Evolutionary conservation across 23 red algal genomes (phyloP).

Genomic region (Pyropia haitanensis): DNA sequence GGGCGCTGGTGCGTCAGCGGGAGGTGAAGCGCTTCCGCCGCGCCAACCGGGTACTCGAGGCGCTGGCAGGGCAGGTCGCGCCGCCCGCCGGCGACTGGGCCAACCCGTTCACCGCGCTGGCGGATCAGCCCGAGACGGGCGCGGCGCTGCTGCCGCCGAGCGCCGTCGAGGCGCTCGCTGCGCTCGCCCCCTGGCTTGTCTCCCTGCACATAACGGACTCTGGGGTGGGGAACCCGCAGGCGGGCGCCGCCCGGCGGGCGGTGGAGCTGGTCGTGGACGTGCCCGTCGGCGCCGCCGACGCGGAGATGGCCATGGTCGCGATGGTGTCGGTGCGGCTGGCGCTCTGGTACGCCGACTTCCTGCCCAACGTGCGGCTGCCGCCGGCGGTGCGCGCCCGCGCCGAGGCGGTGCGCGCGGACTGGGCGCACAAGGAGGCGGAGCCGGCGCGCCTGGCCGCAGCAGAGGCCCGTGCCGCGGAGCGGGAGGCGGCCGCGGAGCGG

Average conservation of each 20-base stretch:
- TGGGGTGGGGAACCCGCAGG: slow-evolving; percentile 13
- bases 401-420: slow-evolving; percentile 10
- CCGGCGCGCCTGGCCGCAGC: slow-evolving; percentile 31
- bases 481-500: slow-evolving; percentile 50
- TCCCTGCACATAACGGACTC: slow-evolving; percentile 49
- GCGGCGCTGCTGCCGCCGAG: slow-evolving; percentile 8
- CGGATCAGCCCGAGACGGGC: slow-evolving; percentile 39
- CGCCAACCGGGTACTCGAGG: slow-evolving; percentile 12
- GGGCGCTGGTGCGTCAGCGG: slow-evolving; percentile 32
- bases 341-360: no score
- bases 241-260: slow-evolving; percentile 22
- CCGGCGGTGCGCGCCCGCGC: slow-evolving; percentile 14
- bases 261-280: slow-evolving; percentile 28
- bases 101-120: slow-evolving; percentile 21
- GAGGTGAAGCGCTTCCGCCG: slow-evolving; percentile 34
- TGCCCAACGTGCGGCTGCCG: no score
- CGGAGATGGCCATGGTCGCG: slow-evolving; percentile 17
- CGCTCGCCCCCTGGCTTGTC: slow-evolving; percentile 12
- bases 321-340: neutral
- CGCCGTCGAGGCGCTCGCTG: slow-evolving; percentile 9
- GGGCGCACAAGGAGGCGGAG: slow-evolving; percentile 18
- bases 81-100: slow-evolving; percentile 13
- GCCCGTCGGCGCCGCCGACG: slow-evolving; percentile 13
- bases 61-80: slow-evolving; percentile 27
- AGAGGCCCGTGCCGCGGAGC: slow-evolving; percentile 19